Conservation (phyloP, 1,284 basidiomycete species). For the Cryptococcus sp. region DNA sequence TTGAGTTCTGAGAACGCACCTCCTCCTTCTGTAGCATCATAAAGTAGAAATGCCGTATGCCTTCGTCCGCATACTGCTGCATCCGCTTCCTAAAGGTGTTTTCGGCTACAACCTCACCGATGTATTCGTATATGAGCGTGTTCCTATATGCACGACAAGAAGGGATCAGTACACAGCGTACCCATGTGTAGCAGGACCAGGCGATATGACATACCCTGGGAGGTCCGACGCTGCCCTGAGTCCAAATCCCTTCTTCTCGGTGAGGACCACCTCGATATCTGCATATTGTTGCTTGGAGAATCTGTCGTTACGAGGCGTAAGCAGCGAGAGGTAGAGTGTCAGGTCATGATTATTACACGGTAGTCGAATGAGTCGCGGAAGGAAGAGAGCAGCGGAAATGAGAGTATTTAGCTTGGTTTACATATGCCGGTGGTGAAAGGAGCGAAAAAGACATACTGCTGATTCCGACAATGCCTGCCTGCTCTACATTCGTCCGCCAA, state of each 20-base stretch:
- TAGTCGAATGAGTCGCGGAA: too few species aligned
- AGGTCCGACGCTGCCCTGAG: constrained; percentile 75
- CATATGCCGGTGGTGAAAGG: background rate
- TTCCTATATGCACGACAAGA: constrained; percentile 61
- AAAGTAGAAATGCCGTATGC: constrained; percentile 97
- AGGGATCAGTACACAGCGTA: background rate
- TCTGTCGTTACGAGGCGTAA: constrained; percentile 54
- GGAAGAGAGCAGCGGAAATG: too few species aligned
- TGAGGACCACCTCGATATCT: constrained; percentile 84
- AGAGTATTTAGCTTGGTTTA: too few species aligned
- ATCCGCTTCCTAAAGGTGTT: constrained; percentile 88
- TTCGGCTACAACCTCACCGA: constrained; percentile 93
- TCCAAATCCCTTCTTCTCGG: constrained; percentile 94
- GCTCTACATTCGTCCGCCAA: constrained; percentile 83
- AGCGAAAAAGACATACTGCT: constrained; percentile 64
- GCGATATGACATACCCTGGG: constrained; percentile 62
- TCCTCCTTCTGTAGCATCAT: constrained; percentile 99
- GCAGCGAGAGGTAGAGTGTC: too few species aligned
- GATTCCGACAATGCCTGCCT: constrained; percentile 81
- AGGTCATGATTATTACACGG: too few species aligned
- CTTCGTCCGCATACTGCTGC: constrained; percentile 89
- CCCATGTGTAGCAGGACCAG: background rate
- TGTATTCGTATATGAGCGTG: constrained; percentile 93
- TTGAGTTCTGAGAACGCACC: constrained; percentile 58
- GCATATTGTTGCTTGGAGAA: constrained; percentile 87